These are phyloP conservation scores for Russula sp. DNA, from an alignment of 768 basidiomycete species.

Conservation along the genomic window DNA sequence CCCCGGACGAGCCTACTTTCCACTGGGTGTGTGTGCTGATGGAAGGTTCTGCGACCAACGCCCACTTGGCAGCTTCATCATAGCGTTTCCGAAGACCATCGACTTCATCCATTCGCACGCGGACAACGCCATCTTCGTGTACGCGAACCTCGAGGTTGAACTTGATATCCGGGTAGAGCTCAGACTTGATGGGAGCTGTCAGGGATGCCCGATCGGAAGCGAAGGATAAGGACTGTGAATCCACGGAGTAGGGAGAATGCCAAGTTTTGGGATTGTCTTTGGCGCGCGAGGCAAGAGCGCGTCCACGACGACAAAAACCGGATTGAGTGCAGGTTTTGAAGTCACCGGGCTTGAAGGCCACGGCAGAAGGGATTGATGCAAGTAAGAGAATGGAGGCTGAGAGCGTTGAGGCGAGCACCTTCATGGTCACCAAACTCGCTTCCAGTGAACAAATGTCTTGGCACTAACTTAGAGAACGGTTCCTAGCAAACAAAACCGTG, in stretches of 20 bases:
- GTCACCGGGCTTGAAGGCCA: constrained; percentile 72
- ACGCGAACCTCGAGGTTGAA: constrained; percentile 65
- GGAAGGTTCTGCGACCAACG: constrained; percentile 65
- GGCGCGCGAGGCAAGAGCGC: constrained; percentile 74
- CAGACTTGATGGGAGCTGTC: constrained; percentile 70
- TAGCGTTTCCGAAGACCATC: no score
- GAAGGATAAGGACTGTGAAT: constrained; percentile 47
- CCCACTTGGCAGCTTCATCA: constrained; percentile 58
- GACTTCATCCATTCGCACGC: no score
- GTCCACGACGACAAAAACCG: constrained; percentile 90
- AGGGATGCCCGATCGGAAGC: constrained; percentile 54
- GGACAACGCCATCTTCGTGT: no score
- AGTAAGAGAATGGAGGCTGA: constrained; percentile 30
- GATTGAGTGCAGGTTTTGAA: constrained; percentile 95
- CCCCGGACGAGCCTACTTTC: constrained; percentile 58
- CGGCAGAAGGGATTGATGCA: constrained; percentile 30
- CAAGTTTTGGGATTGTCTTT: constrained; percentile 50
- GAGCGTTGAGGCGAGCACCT: constrained; percentile 16
- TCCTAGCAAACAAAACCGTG: no score
- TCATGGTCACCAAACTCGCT: constrained; percentile 15
- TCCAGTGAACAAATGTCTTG: not conserved
- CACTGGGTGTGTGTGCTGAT: constrained; percentile 57
- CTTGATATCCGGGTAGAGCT: constrained; percentile 75
- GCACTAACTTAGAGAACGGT: no score
- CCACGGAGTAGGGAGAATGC: constrained; percentile 83